Base-by-base conservation (phyloP, 148 eudicot species). In the Nepenthes mirabilis region DNA sequence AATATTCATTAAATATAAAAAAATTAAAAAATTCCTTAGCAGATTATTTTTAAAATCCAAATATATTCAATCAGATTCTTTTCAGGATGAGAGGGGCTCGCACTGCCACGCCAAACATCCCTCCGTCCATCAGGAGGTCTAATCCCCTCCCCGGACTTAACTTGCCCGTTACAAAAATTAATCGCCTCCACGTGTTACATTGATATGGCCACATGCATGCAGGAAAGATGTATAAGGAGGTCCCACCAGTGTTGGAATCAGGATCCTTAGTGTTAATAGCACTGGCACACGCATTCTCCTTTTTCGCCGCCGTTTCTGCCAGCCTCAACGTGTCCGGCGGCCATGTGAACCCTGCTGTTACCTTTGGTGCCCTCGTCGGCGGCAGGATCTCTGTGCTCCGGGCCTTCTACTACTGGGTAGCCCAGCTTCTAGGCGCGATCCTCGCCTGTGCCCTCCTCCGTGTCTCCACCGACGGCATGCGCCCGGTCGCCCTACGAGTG, bases 271-370 rank as follows among this genome's bases (percentile, higher is more conserved):
- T 75, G 59, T 48, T 83, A 64, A 72, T 80, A 13, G 96, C 98
- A 3, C 58, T 91, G 37, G 96, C 96, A 1, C 87, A 85, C 47
- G 86, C 86, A 0, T 60, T 91, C n/a, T 63, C 82, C 5, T 57
- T 91, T 14, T 88, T 91, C 35, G 98, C 96, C 1, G 98, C 94
- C 0, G 86, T 88, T 53, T 82, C 98, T 0, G 61, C 96, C 1
- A 82, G 94, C 69, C 62, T 85, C 62, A 91, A 91, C 64, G 80
- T 86, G 3, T 89, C 96, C 9, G 94, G 96, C 1, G 96, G 98
- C 1, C 98, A 91, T 36, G 71, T 81, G 2, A 91, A 91, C 56
- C 98, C 98, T 0, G 96, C 98, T 0, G 84, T 91, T 59, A 88
- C 98, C 11, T 77, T 91, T 12, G 98, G 96, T 34, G 88, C 98